Evolutionary conservation across 75 land plant genomes (phyloP).

Genomic region (Gnetum montanum): DNA sequence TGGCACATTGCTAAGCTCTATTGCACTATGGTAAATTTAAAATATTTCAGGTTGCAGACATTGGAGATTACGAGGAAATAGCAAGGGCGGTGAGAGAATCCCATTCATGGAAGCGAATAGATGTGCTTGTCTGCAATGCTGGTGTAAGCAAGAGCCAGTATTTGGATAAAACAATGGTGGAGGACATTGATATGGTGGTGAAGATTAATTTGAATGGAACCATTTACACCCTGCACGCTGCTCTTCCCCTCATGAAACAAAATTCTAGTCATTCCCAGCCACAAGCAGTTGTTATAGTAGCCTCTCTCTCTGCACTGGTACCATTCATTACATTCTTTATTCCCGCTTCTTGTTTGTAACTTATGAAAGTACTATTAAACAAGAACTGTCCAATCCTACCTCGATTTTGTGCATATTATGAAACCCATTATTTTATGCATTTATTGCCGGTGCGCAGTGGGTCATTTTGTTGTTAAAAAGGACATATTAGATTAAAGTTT

Average conservation of each 20-base stretch:
- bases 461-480: too few species aligned
- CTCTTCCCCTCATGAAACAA: slow-evolving; percentile 23
- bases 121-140: slow-evolving; percentile 35
- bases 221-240: slow-evolving; percentile 19
- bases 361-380: too few species aligned
- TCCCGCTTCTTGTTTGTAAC: too few species aligned
- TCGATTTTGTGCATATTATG: too few species aligned
- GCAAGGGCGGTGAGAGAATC: slow-evolving; percentile 10
- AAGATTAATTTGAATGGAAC: slow-evolving; percentile 15
- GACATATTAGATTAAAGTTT: too few species aligned
- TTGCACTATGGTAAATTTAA: too few species aligned
- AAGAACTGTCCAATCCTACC: too few species aligned
- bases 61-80: slow-evolving; percentile 18
- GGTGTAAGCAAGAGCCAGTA: slow-evolving; percentile 10
- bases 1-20: too few species aligned
- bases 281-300: background rate
- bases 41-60: slow-evolving; percentile 28
- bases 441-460: too few species aligned
- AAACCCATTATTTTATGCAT: too few species aligned
- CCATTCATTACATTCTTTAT: too few species aligned
- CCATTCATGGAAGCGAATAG: slow-evolving; percentile 25
- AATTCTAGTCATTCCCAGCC: background rate
- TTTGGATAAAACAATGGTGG: slow-evolving; percentile 8
- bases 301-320: slow-evolving; percentile 6
- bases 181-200: slow-evolving; percentile 3